Evolutionary conservation across 305 asterid genomes (phyloP).

Genomic region (Plantago coronopus): DNA sequence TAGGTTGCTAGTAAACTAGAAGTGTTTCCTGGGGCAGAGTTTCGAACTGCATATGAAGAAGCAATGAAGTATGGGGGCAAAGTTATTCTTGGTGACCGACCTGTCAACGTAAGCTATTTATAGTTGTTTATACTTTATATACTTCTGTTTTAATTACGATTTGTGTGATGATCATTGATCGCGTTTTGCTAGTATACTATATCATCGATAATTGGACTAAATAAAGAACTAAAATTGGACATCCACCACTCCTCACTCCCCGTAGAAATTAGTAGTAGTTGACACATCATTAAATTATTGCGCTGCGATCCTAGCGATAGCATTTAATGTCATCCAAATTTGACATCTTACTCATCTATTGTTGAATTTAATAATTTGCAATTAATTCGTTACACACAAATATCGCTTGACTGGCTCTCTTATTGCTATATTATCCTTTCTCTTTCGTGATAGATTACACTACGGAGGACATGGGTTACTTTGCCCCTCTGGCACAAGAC

Average conservation of each 20-base stretch:
- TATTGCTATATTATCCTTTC: constrained; percentile 15
- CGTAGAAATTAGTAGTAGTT: too few species aligned
- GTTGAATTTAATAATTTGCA: background rate
- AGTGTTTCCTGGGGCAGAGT: constrained; percentile 93
- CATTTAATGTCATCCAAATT: background rate
- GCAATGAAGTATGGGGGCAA: constrained; percentile 87
- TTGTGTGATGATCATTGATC: too few species aligned
- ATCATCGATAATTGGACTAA: too few species aligned
- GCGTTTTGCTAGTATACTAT: too few species aligned
- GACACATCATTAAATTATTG: background rate
- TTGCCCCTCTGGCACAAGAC: constrained; percentile 98
- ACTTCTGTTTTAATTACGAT: too few species aligned
- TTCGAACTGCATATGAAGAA: constrained; percentile 88
- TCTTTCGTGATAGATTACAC: constrained; percentile 52
- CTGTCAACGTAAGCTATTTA: constrained; percentile 62
- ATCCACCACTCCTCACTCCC: too few species aligned
- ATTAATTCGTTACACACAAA: background rate
- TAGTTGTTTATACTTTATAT: constrained; percentile 7
- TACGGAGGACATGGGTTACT: constrained; percentile 79
- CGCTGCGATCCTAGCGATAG: background rate
- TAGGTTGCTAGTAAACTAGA: constrained; percentile 83
- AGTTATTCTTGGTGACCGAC: constrained; percentile 93
- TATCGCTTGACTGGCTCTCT: constrained; percentile 11
- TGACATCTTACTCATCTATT: background rate
- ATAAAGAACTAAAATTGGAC: too few species aligned